These are phyloP conservation scores for Serendipita sp. DNA, from an alignment of 768 basidiomycete genomes.

Conservation along the genomic window DNA sequence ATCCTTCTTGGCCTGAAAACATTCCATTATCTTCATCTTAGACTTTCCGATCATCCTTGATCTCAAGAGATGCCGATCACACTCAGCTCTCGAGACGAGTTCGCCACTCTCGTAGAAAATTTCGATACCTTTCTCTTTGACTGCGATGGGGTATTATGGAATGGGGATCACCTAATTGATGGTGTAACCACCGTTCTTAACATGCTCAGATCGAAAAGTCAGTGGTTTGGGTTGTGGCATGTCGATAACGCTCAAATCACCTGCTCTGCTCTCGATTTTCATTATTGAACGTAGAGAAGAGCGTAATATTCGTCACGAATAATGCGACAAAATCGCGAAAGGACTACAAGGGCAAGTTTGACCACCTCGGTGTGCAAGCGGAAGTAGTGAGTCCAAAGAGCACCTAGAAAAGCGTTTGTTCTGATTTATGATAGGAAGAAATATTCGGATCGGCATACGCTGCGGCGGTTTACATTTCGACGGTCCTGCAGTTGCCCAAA, in stretches of 20 bases:
- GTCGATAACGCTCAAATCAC: slow-evolving; percentile 5
- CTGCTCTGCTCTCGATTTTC: not conserved
- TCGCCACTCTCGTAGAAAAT: slow-evolving; percentile 29
- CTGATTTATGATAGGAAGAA: slow-evolving; percentile 49
- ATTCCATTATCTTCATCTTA: no score
- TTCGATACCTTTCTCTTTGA: slow-evolving; percentile 95
- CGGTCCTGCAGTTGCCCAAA: slow-evolving; percentile 75
- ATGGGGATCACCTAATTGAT: slow-evolving; percentile 62
- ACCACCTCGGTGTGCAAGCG: slow-evolving; percentile 71
- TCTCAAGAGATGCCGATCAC: not conserved
- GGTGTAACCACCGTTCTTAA: slow-evolving; percentile 62
- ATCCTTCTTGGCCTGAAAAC: no score
- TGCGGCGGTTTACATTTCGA: slow-evolving; percentile 68
- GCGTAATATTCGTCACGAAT: slow-evolving; percentile 87
- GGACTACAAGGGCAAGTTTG: slow-evolving; percentile 82
- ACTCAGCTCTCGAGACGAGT: slow-evolving; percentile 15
- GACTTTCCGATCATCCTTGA: no score
- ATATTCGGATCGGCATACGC: slow-evolving; percentile 93
- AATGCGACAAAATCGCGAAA: slow-evolving; percentile 88
- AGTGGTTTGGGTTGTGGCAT: slow-evolving; percentile 18
- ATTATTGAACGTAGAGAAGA: slow-evolving; percentile 39
- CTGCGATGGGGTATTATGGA: slow-evolving; percentile 93
- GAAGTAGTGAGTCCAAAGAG: slow-evolving; percentile 45
- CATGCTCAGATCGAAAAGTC: slow-evolving; percentile 56
- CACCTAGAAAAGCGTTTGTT: not conserved